These are phyloP conservation scores for Liquidambar formosana DNA, from an alignment of 164 flowering plant genomes.

Conservation along the genomic window DNA sequence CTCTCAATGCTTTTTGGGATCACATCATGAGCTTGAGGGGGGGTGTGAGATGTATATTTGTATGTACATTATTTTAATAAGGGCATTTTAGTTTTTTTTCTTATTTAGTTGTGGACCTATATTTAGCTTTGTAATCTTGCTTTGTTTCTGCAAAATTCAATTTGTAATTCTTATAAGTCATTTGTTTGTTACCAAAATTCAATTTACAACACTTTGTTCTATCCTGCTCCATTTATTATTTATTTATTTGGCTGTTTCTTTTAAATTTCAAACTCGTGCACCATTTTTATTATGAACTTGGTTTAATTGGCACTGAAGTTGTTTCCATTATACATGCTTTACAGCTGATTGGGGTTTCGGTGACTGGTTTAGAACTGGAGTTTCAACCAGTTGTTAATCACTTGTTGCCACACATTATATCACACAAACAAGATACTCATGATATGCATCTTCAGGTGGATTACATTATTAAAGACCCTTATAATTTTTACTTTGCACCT, in stretches of 20 bases:
- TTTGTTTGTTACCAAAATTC: neutral
- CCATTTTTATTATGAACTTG: neutral
- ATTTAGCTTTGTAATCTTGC: too few species aligned
- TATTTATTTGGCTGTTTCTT: neutral
- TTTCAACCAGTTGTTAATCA: slow-evolving; percentile 86
- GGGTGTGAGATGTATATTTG: too few species aligned
- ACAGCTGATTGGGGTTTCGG: slow-evolving; percentile 84
- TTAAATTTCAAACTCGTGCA: neutral
- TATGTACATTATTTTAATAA: too few species aligned
- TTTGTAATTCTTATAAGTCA: too few species aligned
- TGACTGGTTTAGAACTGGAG: slow-evolving; percentile 82
- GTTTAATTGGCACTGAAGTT: slow-evolving; percentile 7
- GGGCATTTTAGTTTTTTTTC: too few species aligned
- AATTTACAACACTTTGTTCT: neutral
- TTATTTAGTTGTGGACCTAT: too few species aligned
- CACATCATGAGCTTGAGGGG: too few species aligned
- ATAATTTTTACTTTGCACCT: neutral
- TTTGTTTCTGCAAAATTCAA: too few species aligned
- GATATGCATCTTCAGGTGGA: slow-evolving; percentile 88
- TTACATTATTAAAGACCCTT: slow-evolving; percentile 6
- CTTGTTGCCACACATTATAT: slow-evolving; percentile 73
- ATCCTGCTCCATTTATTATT: neutral
- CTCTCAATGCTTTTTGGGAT: too few species aligned
- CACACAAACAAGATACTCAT: slow-evolving; percentile 73
- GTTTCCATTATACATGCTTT: slow-evolving; percentile 12